phyloP scores from a whole-genome alignment of 768 basidiomycete genomes.

The Suillus placidus region DNA sequence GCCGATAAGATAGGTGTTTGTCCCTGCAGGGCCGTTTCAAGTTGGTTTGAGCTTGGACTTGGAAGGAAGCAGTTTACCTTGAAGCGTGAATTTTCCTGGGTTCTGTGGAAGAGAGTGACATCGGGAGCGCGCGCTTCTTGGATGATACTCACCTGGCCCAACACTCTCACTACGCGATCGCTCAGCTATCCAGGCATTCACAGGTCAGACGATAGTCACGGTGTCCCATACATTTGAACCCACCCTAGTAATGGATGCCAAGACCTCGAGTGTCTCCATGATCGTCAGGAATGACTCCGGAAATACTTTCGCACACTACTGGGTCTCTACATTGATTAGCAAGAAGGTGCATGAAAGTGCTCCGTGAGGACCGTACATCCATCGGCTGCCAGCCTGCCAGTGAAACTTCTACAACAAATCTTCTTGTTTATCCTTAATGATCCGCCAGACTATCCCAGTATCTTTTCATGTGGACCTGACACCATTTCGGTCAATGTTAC shows the following conservation, averaged over 20 bases:
- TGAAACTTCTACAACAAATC: not conserved
- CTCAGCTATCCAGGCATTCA: slow-evolving; percentile 53
- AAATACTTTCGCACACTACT: not conserved
- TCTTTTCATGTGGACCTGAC: not conserved
- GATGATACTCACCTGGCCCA: slow-evolving; percentile 65
- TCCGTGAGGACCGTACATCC: not conserved
- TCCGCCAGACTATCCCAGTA: not conserved
- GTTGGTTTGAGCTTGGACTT: slow-evolving; percentile 1
- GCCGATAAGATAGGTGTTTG: slow-evolving; percentile 88
- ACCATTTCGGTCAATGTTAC: not conserved
- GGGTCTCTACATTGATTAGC: not conserved
- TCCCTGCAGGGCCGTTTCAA: slow-evolving; percentile 50
- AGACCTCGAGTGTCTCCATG: slow-evolving; percentile 55
- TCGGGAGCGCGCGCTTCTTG: not conserved
- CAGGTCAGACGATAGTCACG: slow-evolving; percentile 9
- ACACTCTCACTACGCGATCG: slow-evolving; percentile 63
- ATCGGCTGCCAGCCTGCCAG: not conserved
- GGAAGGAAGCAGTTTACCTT: slow-evolving; percentile 49
- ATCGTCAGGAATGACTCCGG: not conserved
- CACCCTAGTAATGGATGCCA: slow-evolving; percentile 60
- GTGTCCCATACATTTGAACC: slow-evolving; percentile 14
- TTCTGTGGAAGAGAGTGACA: slow-evolving; percentile 51
- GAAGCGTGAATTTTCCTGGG: slow-evolving; percentile 85
- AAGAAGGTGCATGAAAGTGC: not conserved
- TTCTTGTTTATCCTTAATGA: not conserved